These are phyloP conservation scores for Erigeron philadelphicus DNA, from an alignment of 140 eudicot species.

Conservation along the genomic window DNA sequence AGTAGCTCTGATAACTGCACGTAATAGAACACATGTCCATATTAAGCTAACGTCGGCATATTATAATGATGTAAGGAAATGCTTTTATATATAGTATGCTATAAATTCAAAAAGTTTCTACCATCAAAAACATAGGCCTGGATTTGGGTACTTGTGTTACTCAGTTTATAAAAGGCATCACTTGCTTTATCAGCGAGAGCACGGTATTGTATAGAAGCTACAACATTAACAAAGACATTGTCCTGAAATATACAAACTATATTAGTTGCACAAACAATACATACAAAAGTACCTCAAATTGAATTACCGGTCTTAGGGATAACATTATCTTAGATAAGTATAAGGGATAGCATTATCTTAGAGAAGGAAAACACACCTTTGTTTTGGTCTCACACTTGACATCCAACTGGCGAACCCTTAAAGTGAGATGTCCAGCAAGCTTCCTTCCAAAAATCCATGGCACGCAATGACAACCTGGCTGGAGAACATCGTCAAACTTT, in stretches of 20 bases:
- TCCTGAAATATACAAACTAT: slow-evolving; percentile 43
- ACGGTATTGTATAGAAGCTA: slow-evolving; percentile 86
- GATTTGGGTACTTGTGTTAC: slow-evolving; percentile 76
- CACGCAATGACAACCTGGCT: slow-evolving; percentile 80
- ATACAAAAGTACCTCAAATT: too few relatives aligned
- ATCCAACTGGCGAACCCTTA: slow-evolving; percentile 74
- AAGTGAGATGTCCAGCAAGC: slow-evolving; percentile 69
- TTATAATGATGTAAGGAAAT: too few relatives aligned
- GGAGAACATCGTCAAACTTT: slow-evolving; percentile 67
- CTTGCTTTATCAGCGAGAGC: slow-evolving; percentile 77
- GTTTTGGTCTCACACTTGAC: slow-evolving; percentile 88
- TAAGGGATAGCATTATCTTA: too few relatives aligned
- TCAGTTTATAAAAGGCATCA: slow-evolving; percentile 87
- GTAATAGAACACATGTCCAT: neutral
- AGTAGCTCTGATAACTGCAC: slow-evolving; percentile 65
- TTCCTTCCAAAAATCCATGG: slow-evolving; percentile 74
- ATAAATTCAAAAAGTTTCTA: slow-evolving; percentile 21
- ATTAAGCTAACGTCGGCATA: neutral
- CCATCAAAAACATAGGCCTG: slow-evolving; percentile 98
- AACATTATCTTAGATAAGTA: too few relatives aligned
- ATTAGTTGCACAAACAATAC: slow-evolving; percentile 4
- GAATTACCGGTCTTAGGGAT: too few relatives aligned
- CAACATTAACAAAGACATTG: slow-evolving; percentile 90
- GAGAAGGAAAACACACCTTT: slow-evolving; percentile 36
- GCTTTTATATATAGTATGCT: neutral